phyloP scores from a whole-genome alignment of 1,139 yeast genomes.

The Zhuliangozyma blackwelliae region DNA sequence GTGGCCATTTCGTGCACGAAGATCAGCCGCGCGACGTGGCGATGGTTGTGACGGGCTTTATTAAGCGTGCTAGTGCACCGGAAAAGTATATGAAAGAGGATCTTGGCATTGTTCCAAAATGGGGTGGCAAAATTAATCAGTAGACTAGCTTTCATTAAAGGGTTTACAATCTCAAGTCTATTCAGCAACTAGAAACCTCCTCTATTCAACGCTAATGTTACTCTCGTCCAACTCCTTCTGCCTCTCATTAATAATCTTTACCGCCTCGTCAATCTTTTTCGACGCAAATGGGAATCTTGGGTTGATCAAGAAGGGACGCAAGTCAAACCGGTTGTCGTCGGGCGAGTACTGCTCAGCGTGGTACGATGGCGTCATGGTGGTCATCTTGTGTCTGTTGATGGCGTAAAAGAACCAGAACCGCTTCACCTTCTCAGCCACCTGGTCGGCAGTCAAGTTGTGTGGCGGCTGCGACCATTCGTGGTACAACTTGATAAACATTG shows the following conservation, averaged over 20 bases:
- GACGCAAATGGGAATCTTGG: conserved; percentile 93
- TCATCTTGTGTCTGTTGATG: conserved; percentile 92
- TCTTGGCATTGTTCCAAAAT: conserved; percentile 41
- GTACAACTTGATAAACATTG: conserved; percentile 83
- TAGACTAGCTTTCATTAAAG: conserved; percentile 8
- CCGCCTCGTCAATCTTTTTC: conserved; percentile 77
- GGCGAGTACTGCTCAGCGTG: conserved; percentile 98
- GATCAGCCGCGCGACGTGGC: conserved; percentile 75
- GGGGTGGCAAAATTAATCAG: conserved; percentile 46
- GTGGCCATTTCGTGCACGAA: conserved; percentile 93
- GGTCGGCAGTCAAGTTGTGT: conserved; percentile 62
- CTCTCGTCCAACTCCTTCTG: conserved; percentile 21
- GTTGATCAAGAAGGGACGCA: conserved; percentile 87
- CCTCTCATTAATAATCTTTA: conserved; percentile 45
- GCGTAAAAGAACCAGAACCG: conserved; percentile 91
- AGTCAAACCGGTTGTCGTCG: conserved; percentile 92
- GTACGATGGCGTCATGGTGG: conserved; percentile 92
- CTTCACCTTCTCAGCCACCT: conserved; percentile 89
- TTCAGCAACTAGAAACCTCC: background rate
- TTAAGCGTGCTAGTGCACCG: conserved; percentile 40
- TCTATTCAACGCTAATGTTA: conserved; percentile 28
- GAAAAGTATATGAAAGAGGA: conserved; percentile 35
- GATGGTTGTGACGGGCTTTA: conserved; percentile 46
- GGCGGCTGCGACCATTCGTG: conserved; percentile 88
- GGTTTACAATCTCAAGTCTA: too few relatives aligned